Evolutionary conservation across 2,329 filamentous ascomycete genomes (phyloP).

Genomic region (Metarhizium rileyi): DNA sequence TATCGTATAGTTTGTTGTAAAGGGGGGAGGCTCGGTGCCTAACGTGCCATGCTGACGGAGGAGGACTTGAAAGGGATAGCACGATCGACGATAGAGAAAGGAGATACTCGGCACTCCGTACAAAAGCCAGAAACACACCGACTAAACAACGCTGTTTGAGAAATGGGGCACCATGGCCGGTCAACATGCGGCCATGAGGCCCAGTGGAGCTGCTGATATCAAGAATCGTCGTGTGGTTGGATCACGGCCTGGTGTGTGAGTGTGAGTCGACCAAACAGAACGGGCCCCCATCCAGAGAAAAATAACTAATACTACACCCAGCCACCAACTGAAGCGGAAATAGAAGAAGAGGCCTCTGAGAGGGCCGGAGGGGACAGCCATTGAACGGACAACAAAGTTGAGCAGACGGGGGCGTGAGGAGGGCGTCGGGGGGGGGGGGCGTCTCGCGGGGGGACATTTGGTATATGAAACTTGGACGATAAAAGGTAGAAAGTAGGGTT

Average conservation of each 20-base stretch:
- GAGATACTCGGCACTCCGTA: too few relatives aligned
- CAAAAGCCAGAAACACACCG: constrained; percentile 24
- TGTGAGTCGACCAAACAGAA: constrained; percentile 1
- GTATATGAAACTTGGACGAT: background rate
- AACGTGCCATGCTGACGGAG: background rate
- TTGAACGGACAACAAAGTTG: background rate
- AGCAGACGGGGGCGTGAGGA: background rate
- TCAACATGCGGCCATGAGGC: constrained; percentile 25
- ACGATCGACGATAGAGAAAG: constrained; percentile 14
- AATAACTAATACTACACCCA: background rate
- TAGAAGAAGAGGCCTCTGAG: background rate
- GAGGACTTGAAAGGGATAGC: background rate
- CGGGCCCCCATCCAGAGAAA: background rate
- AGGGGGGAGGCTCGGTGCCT: constrained; percentile 8
- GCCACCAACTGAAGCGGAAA: background rate
- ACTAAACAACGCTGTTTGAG: constrained; percentile 17
- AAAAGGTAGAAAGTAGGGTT: background rate
- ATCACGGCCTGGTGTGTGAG: constrained; percentile 9
- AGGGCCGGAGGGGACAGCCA: background rate
- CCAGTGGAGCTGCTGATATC: constrained; percentile 22
- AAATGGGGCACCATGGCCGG: constrained; percentile 18
- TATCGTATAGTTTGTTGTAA: background rate
- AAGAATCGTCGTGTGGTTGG: constrained; percentile 15
- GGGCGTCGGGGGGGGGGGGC: background rate
- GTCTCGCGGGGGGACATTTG: background rate